These are phyloP conservation scores for Penicillium sp. DNA, from an alignment of 2,329 filamentous ascomycete species.

Conservation along the genomic window DNA sequence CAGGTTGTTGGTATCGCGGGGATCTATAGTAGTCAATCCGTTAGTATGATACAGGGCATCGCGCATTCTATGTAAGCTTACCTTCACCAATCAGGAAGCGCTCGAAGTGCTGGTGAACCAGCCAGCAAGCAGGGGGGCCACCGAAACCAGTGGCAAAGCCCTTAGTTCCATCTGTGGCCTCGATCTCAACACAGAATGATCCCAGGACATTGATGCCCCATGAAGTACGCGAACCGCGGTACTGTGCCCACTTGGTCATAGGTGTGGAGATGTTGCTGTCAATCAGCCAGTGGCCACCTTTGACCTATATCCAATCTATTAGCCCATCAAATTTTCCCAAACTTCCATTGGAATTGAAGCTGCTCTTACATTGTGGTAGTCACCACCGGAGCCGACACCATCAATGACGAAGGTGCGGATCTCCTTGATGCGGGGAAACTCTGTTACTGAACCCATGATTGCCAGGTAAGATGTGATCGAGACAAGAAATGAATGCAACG, in stretches of 20 bases:
- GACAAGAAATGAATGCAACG: neutral
- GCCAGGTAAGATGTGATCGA: constrained; percentile 1
- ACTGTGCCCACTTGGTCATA: constrained; percentile 85
- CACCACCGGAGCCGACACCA: constrained; percentile 49
- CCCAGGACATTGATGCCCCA: constrained; percentile 96
- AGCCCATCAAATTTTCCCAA: neutral
- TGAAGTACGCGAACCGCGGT: constrained; percentile 81
- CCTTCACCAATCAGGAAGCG: constrained; percentile 81
- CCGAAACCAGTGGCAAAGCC: constrained; percentile 94
- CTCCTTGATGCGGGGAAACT: constrained; percentile 47
- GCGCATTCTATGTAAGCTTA: constrained; percentile 30
- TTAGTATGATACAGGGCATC: neutral
- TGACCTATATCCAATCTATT: constrained; percentile 29
- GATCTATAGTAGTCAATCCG: constrained; percentile 56
- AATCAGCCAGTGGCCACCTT: constrained; percentile 71
- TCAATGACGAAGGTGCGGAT: constrained; percentile 49
- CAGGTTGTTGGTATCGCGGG: constrained; percentile 83
- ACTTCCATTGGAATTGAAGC: neutral
- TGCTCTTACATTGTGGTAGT: constrained; percentile 77
- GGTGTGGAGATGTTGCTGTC: constrained; percentile 91
- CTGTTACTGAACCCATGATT: constrained; percentile 31
- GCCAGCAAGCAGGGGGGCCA: constrained; percentile 90
- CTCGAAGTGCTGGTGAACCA: constrained; percentile 90
- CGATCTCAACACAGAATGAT: constrained; percentile 87
- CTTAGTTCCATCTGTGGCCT: constrained; percentile 85